Base-by-base conservation (phyloP, 2,329 filamentous ascomycete species). In the Trichoderma atroviride region DNA sequence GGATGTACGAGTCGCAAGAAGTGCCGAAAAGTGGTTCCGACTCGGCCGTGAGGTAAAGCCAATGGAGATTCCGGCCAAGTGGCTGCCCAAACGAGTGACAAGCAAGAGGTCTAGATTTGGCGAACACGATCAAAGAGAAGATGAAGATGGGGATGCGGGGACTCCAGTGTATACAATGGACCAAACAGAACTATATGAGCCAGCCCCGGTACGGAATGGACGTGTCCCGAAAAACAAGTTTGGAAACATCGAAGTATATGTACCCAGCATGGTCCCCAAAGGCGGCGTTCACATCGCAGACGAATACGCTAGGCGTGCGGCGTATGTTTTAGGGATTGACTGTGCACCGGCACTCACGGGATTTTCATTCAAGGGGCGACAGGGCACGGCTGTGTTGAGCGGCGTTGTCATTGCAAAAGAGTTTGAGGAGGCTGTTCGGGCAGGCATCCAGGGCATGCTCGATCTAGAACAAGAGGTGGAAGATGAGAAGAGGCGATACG, bases 171-270 rank as follows among this genome's bases (percentile, higher is more conserved):
- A 87, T 75, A 88, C 83, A 0, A 77, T 84, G 22, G 85, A 88
- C 10, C 89, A 93, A 75, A 93, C 95, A 0, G 87, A 91, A 16
- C 71, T 90, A 0, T 98, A 97, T 78, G 80, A 87, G 14, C 88
- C 95, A 0, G 91, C 93, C 0, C 90, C 93, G 0, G 90, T 98
- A 1, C 83, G 92, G 4, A 81, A 89, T 63, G 94, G 94, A 0
- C 83, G 85, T 14, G 86, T 98, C 1, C 95, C 96, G 0, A 95
- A 93, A 80, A 99, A 99, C 77, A 90, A 91, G 22, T 99, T 93
- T 78, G 94, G 94, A 13, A 99, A 99, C 76, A 90, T 98, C 70
- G 96, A 98, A 75, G 87, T 97, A 50, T 98, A 95, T 77, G 94
- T 97, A 13, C 90, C 93, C 0, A 93, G 89, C 71, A 98, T 99